These are phyloP conservation scores for Coemansia sp. DNA, from an alignment of 192 early-diverging fungal species.

Conservation along the genomic window DNA sequence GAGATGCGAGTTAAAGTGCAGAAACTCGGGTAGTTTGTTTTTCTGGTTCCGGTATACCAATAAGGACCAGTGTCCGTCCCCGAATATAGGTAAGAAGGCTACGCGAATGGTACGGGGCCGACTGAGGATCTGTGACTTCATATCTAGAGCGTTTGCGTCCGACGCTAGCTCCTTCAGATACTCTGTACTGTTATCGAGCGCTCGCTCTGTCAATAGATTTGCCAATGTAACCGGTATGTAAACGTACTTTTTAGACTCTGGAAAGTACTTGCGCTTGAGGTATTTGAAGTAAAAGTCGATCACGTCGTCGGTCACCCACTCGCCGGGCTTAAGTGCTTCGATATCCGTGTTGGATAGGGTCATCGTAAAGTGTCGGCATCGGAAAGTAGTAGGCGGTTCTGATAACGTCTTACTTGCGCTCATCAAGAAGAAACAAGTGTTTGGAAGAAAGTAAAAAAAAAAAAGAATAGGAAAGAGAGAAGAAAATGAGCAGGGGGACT, in stretches of 20 bases:
- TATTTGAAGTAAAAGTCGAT: slow-evolving; percentile 52
- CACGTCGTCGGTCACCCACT: slow-evolving; percentile 51
- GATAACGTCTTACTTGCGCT: background rate
- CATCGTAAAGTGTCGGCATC: slow-evolving; percentile 40
- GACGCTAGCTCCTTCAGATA: slow-evolving; percentile 30
- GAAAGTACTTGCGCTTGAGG: slow-evolving; percentile 47
- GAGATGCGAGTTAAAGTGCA: slow-evolving; percentile 53
- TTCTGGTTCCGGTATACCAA: slow-evolving; percentile 39
- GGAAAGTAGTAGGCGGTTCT: background rate
- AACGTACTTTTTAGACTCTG: slow-evolving; percentile 42
- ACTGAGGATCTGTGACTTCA: slow-evolving; percentile 31
- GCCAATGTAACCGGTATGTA: slow-evolving; percentile 42
- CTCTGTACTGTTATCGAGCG: slow-evolving; percentile 31
- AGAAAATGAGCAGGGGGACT: too few species aligned
- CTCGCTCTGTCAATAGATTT: slow-evolving; percentile 38
- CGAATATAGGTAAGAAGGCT: slow-evolving; percentile 50
- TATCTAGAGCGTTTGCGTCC: slow-evolving; percentile 45
- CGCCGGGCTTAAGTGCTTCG: slow-evolving; percentile 41
- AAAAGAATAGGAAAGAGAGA: background rate
- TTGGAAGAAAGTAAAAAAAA: background rate
- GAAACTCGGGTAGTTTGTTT: slow-evolving; percentile 36
- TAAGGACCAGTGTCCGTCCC: slow-evolving; percentile 51
- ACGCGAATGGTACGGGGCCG: slow-evolving; percentile 37
- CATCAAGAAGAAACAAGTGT: background rate
- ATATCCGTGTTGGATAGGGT: slow-evolving; percentile 38